Evolutionary conservation across 148 eudicot species (phyloP), one percentile per base, ranked within the genome.

Genomic region (Salicornia ramosissima): DNA sequence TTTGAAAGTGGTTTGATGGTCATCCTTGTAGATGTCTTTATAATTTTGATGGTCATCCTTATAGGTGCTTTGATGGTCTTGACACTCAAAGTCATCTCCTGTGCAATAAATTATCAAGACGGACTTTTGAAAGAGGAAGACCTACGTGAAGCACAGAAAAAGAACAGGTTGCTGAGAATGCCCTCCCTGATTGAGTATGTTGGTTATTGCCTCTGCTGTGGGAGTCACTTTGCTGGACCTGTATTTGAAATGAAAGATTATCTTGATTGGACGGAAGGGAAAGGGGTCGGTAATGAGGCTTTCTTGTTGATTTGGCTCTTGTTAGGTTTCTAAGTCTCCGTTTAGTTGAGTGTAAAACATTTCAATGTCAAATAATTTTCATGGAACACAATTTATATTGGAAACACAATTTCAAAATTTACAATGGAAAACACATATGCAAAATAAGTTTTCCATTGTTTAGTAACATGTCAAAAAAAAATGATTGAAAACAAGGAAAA

Each of bases 211-310:
- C 97, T 95, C 67, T 91, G 93, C 73, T 95, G 99, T 71, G 99
- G 97, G 57, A 95, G 91, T 80, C 99, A 95, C 84, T 87, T 95
- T 77, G 99, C 99, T 65, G 99, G 99, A 72, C 99, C 99, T 18
- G 96, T 95, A 25, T 95, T 79, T 81, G 99, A 91, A 84, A 89
- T 91, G 90, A 91, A 87, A 77, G 96, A 91, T 78, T 95, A 95
- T 82, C 96, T 95, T 67, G 97, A 95, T 47, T 89, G 99, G 96
- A 89, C 97, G 18, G 94, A 95, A 80, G 80, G 88, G 70, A 89
- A 87, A 71, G 99, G 94, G 87, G 99, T 86, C 68, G 68, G 91
- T 78, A 36, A 78, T 69, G 69, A 30, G 60, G 68, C 79, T 65
- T 68, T 56, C 65, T 70, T 76, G 43, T 73, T 79, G 65, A 46